Base-by-base conservation (phyloP, 2,329 filamentous ascomycete species). In the Amauroascus niger region DNA sequence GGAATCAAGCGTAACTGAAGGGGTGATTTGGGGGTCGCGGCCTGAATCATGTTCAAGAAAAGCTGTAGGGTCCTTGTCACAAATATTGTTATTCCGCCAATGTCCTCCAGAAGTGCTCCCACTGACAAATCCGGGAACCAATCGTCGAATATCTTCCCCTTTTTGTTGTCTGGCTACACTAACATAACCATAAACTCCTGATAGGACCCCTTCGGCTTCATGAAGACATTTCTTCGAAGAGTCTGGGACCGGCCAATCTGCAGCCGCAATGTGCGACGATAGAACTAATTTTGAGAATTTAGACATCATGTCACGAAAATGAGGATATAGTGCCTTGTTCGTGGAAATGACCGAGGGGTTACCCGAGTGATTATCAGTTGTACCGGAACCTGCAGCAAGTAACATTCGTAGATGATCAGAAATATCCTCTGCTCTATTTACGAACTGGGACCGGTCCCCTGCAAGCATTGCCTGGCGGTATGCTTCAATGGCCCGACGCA, bases 241-340 rank as follows among this genome's bases (percentile, higher is more conserved):
- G 69, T 98, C 93, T 14, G 88, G 84, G 52, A 91, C 89, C 7
- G 91, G 90, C 82, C 89, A 97, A 71, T 98, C 93, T 32, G 91
- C 88, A 5, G 91, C 89, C 37, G 93, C 93, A 66, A 98, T 96
- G 67, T 98, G 93, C 13, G 93, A 97, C 2, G 93, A 98, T 47
- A 98, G 84, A 43, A 98, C 93, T 8, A 98, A 78, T 69, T 98
- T 98, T n/a, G 93, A 97, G 69, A 98, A 98, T 63, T 95, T 90
- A 43, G 93, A 97, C 93, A 98, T 98, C 84, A 97, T 97, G 67
- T 97, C 93, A 52, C 93, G 80, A 71, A 98, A 98, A 70, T 97
- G 90, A 22, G 93, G 93, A 65, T 97, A 97, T 14, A 98, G 76
- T 0, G 89, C 87, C 69, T 97, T 97, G 75, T 98, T 98, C 4